Evolutionary conservation across 2,329 filamentous ascomycete genomes (phyloP).

Genomic region (Setomelanomma holmii): DNA sequence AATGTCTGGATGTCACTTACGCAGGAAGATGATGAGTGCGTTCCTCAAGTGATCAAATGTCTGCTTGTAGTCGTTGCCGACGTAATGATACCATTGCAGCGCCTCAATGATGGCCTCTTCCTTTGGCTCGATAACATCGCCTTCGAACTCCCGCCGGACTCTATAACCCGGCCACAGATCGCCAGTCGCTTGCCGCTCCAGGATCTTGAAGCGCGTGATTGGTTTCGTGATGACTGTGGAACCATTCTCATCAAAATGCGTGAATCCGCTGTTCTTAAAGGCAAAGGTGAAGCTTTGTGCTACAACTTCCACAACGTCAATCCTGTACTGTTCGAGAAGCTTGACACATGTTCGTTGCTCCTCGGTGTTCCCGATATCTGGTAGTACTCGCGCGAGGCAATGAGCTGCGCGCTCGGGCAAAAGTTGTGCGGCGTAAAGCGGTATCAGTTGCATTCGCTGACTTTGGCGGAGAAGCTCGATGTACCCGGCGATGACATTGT

Average conservation of each 20-base stretch:
- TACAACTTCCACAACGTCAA: constrained; percentile 78
- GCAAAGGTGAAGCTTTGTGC: constrained; percentile 66
- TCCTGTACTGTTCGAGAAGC: constrained; percentile 75
- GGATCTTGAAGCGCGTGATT: constrained; percentile 52
- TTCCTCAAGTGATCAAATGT: constrained; percentile 73
- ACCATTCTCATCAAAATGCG: constrained; percentile 28
- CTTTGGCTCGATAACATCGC: constrained; percentile 59
- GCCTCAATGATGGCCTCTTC: constrained; percentile 79
- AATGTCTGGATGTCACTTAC: constrained; percentile 62
- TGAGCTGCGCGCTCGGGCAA: constrained; percentile 69
- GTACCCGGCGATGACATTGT: constrained; percentile 82
- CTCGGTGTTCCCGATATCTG: constrained; percentile 70
- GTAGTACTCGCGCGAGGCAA: constrained; percentile 77
- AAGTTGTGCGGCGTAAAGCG: constrained; percentile 86
- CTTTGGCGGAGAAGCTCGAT: constrained; percentile 78
- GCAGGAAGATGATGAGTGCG: constrained; percentile 83
- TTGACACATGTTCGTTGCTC: constrained; percentile 73
- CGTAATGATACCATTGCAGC: constrained; percentile 82
- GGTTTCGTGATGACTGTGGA: constrained; percentile 31
- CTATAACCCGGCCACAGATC: constrained; percentile 63
- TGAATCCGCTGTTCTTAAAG: constrained; percentile 32
- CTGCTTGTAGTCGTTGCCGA: constrained; percentile 65
- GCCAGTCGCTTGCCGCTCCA: constrained; percentile 55
- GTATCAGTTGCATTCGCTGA: constrained; percentile 78
- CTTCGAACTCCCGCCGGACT: constrained; percentile 74